Base-by-base conservation (phyloP, 2,329 filamentous ascomycete species). In the Diaporthe vaccinii region DNA sequence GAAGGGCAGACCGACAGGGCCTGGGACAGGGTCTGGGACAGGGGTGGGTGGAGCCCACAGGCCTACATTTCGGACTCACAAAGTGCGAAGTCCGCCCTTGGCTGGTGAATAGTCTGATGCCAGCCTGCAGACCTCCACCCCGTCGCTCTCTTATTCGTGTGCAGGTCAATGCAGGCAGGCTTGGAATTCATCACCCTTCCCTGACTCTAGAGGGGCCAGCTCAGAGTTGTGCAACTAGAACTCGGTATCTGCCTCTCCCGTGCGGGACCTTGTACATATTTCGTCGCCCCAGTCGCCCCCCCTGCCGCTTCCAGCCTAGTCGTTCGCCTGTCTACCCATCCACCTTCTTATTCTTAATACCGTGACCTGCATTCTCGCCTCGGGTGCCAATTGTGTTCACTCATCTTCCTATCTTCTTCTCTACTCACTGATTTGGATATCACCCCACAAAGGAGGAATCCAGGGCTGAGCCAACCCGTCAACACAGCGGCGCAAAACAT, bases 341-440 rank as follows among this genome's bases (percentile, higher is more conserved):
- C 46, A 20, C 31, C 65, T 67, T 67, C 62, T 68, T 68, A 68
- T 67, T 67, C 62, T 68, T 53, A 68, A 68, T 53, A 68, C 31
- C 34, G 49, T 34, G 28, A 68, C 65, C 31, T 68, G 46, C 62
- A 17, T 25, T 53, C 15, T 67, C 44, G 31, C 46, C 22, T 53
- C 62, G 36, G 5, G 22, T 39, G 8, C 31, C 28, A 17, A 25
- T 68, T 25, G 62, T 25, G 17, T 12, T 53, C 31, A 53, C 22
- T 39, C 44, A 12, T 10, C 46, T 53, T 25, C 15, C 17, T 25
- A 1, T 9, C 10, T 28, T 68, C 20, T 53, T 34, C 9, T 22
- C 46, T 53, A 17, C 31, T 20, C 31, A 22, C 20, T 51, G 22
- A 28, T 6, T 12, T 51, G 17, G 20, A 25, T 20, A 12, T 17